Evolutionary conservation across 257 asterid genomes (phyloP).

Genomic region (Fraxinus anomala): DNA sequence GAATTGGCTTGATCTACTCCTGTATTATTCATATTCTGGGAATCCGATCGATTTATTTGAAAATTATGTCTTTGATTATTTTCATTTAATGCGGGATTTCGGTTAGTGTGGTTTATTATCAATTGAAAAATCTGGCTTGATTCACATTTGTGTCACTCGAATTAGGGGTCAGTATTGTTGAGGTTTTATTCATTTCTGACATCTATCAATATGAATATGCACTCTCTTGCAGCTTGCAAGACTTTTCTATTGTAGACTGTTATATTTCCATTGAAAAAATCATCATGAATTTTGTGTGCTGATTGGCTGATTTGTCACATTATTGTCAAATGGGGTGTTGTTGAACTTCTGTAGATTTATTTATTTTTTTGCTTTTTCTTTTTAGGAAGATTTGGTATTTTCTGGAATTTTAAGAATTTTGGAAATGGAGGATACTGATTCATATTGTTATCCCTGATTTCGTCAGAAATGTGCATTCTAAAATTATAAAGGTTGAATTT

Average conservation of each 20-base stretch:
- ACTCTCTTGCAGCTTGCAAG: neutral
- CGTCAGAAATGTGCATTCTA: neutral
- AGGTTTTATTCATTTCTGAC: neutral
- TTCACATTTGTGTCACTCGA: slow-evolving; percentile 7
- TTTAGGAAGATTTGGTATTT: neutral
- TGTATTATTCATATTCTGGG: neutral
- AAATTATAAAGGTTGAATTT: neutral
- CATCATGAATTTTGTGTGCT: neutral
- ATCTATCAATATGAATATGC: neutral
- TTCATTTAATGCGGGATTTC: neutral
- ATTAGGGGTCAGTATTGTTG: neutral
- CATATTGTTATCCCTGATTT: neutral
- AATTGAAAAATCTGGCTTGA: neutral
- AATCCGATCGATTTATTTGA: neutral
- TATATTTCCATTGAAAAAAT: neutral
- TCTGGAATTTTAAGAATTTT: neutral
- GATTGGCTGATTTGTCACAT: neutral
- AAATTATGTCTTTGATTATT: neutral
- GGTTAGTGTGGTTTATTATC: neutral
- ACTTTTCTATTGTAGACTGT: neutral
- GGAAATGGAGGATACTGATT: neutral
- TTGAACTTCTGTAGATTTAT: neutral
- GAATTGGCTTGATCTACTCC: neutral
- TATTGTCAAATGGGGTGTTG: neutral
- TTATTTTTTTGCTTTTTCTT: neutral